These are phyloP conservation scores for Dictyostelium firmibasis DNA, from an alignment of 78 protist genomes.

Conservation along the genomic window DNA sequence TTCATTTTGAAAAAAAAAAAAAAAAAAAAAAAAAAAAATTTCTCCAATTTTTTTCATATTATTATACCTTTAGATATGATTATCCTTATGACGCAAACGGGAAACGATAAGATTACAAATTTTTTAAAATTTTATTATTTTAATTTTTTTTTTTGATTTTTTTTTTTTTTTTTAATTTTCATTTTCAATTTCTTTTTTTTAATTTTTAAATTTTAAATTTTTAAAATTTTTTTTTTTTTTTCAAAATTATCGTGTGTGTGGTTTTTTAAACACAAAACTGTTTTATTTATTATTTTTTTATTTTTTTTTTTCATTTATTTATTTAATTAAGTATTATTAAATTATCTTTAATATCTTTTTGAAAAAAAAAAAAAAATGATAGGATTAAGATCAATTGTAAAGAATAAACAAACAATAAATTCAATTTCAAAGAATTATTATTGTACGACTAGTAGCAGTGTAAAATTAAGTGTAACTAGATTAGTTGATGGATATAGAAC, in stretches of 20 bases:
- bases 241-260: background rate
- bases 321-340: background rate
- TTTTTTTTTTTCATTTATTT: background rate
- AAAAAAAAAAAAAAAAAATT: background rate
- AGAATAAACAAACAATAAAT: background rate
- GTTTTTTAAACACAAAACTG: background rate
- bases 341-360: background rate
- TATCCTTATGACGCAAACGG: no score
- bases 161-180: no score
- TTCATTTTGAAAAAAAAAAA: no score
- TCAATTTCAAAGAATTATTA: background rate
- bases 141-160: no score
- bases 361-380: background rate
- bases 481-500: conserved; percentile 62
- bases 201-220: background rate
- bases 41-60: background rate
- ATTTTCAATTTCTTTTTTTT: background rate
- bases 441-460: background rate
- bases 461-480: conserved; percentile 6
- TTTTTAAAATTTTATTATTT: background rate
- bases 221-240: background rate
- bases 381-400: background rate
- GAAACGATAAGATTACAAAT: no score
- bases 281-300: background rate
- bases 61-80: no score